phyloP scores from a whole-genome alignment of 306 rosid genomes.

The Heteromeles arbutifolia region DNA sequence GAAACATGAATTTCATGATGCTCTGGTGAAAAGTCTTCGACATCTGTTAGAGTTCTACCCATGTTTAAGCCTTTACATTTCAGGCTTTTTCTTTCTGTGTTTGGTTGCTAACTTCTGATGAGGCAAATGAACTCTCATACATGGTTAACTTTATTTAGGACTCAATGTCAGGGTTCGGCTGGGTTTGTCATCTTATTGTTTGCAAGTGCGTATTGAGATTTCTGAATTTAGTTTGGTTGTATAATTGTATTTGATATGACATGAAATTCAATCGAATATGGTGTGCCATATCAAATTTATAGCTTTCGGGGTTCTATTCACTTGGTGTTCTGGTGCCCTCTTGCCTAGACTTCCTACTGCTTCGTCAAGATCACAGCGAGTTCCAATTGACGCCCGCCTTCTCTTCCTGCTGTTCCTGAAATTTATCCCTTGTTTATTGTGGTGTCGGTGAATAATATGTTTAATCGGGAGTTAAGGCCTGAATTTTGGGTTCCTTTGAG shows the following conservation, averaged over 20 bases:
- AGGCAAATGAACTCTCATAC: not conserved
- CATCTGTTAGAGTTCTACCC: not conserved
- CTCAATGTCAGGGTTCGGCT: not conserved
- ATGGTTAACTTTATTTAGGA: not conserved
- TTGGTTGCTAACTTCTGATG: not conserved
- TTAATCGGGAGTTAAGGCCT: too few species aligned
- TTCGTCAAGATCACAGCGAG: not conserved
- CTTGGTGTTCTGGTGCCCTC: not conserved
- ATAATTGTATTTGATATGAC: too few species aligned
- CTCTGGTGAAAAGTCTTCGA: not conserved
- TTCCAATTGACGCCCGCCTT: not conserved
- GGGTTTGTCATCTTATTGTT: not conserved
- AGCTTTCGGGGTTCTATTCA: not conserved
- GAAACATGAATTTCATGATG: too few species aligned
- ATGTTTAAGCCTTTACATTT: not conserved
- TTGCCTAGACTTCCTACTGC: not conserved
- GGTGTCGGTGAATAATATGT: too few species aligned
- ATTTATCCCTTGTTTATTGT: not conserved
- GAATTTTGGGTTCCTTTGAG: too few species aligned
- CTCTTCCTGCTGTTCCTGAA: not conserved
- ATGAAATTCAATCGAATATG: not conserved
- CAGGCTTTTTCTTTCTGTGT: not conserved
- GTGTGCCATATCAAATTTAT: not conserved
- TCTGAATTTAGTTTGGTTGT: not conserved
- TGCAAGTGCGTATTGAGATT: not conserved